Evolutionary conservation across 2,329 filamentous ascomycete genomes (phyloP), one percentile per base, ranked within the genome.

Genomic region (Lasiodiplodia sp.): DNA sequence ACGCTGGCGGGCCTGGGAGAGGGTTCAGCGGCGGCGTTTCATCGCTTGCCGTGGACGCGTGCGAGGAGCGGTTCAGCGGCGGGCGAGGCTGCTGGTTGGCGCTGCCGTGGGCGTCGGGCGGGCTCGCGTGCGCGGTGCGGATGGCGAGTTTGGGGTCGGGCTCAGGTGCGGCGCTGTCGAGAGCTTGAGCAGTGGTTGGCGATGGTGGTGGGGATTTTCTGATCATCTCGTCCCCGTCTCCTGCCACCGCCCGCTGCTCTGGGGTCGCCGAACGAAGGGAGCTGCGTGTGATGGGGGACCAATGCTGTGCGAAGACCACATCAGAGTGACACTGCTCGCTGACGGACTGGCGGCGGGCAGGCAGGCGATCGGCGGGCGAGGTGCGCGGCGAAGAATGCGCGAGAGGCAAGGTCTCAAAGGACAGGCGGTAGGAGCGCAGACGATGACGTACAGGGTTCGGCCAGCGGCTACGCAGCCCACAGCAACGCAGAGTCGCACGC

Each of bases 51-150:
- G 16, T 72, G 25, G 37, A 70, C 47, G 66, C 72, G 75, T 58
- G 69, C 71, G 37, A 75, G 66, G 47, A 71, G 68, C 74, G 75
- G 52, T 78, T 76, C 70, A 78, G 72, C 49, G 71, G 71, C 53
- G 77, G 77, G 47, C 76, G 75, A 28, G 71, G 56, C 70, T 76
- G 73, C 40, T 71, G 70, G 38, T 75, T 74, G 47, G 18, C 8
- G 44, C 14, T 12, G 57, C 18, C n/a, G 38, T 18, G 23, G 21
- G 74, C 73, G 25, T 64, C 66, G 28, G 68, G 31, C 16, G 47
- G 38, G 65, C 14, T 8, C 16, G 18, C 38, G 38, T 21, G 40
- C 25, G 65, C 38, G 31, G n/a, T 57, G 51, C 37, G 21, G 63
- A 18, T 28, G 49, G 21, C 44, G 44, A 21, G 44, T 10, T 37